Evolutionary conservation across 2,329 filamentous ascomycete genomes (phyloP).

Genomic region (Trichoderma atroviride): DNA sequence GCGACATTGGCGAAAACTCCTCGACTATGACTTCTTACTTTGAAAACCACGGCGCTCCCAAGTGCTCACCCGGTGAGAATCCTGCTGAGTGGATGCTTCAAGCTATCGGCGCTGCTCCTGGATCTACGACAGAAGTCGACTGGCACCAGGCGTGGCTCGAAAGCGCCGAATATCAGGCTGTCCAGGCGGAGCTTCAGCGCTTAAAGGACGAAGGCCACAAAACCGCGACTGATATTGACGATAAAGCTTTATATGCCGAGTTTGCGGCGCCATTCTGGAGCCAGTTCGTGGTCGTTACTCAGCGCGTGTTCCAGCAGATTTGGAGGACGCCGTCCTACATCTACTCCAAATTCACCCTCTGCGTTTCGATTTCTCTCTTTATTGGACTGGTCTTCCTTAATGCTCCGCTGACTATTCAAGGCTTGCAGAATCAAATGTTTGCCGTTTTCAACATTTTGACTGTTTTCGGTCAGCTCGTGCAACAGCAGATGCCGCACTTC

Average conservation of each 20-base stretch:
- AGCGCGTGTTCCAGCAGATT: conserved; percentile 74
- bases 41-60: conserved; percentile 42
- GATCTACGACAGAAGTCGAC: conserved; percentile 48
- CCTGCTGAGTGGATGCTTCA: conserved; percentile 67
- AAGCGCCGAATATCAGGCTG: conserved; percentile 36
- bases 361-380: conserved; percentile 58
- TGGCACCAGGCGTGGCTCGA: conserved; percentile 41
- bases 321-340: conserved; percentile 78
- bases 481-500: conserved; percentile 23
- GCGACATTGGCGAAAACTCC: conserved; percentile 52
- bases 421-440: conserved; percentile 73
- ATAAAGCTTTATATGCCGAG: conserved; percentile 48
- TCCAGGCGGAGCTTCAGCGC: conserved; percentile 37
- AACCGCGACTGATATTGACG: not conserved
- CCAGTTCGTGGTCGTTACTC: conserved; percentile 63
- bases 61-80: conserved; percentile 56
- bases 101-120: conserved; percentile 49
- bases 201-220: conserved; percentile 27
- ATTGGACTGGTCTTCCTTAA: conserved; percentile 71
- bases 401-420: conserved; percentile 38
- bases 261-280: conserved; percentile 68
- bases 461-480: conserved; percentile 55
- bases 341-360: conserved; percentile 66
- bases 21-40: conserved; percentile 59
- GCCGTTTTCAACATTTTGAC: conserved; percentile 71